phyloP scores from a whole-genome alignment of 1,284 basidiomycete species.

The Cryptococcus sp. region DNA sequence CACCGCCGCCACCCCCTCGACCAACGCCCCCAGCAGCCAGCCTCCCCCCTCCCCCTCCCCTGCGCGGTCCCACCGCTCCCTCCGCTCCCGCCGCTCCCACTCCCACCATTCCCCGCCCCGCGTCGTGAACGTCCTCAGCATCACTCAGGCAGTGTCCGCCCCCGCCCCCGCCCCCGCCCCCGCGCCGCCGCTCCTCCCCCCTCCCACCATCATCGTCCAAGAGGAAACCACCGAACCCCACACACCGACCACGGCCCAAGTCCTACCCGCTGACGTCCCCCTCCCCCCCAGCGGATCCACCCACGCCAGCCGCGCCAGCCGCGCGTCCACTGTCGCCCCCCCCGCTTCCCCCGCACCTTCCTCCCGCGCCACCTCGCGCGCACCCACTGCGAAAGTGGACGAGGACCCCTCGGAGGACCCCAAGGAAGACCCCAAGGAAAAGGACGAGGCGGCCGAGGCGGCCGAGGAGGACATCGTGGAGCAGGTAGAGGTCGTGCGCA shows the following conservation, averaged over 20 bases:
- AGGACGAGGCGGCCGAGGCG: too few species aligned
- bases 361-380: background rate
- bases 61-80: constrained; percentile 18
- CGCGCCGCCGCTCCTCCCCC: background rate
- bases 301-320: background rate
- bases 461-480: constrained; percentile 12
- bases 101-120: constrained; percentile 27
- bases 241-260: constrained; percentile 6
- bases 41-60: constrained; percentile 23
- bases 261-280: constrained; percentile 11
- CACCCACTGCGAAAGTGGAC: constrained; percentile 3
- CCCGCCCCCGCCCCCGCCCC: constrained; percentile 14
- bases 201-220: constrained; percentile 1
- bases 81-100: constrained; percentile 21
- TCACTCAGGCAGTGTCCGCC: constrained; percentile 12
- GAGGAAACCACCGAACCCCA: background rate
- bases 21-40: constrained; percentile 9
- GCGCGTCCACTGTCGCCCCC: background rate
- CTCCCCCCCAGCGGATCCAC: constrained; percentile 4
- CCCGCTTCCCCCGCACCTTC: constrained; percentile 2
- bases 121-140: constrained; percentile 28
- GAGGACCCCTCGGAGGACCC: background rate
- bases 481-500: constrained; percentile 13
- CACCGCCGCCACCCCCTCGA: constrained; percentile 1
- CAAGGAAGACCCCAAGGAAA: background rate